Evolutionary conservation across 2,329 filamentous ascomycete genomes (phyloP), one percentile per base, ranked within the genome.

Genomic region (Leptographium galeiforme): DNA sequence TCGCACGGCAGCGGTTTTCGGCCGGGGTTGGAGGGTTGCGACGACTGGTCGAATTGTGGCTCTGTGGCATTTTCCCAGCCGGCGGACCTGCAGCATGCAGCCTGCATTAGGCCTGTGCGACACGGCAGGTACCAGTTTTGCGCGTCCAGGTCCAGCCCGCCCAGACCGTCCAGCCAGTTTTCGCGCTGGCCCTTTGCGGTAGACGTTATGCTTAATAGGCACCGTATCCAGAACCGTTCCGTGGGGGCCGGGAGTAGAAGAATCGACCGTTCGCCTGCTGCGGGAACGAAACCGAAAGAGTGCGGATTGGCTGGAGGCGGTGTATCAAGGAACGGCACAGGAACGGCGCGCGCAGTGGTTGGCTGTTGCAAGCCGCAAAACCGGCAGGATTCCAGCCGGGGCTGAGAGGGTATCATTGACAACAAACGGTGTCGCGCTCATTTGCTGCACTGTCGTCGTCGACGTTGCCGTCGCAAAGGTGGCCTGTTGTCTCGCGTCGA

Each of bases 61-160:
- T 33, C 6, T 16, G 45, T n/a, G 16, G 30, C 30, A 32, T 8
- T 32, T 32, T 19, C 44, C 51, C 18, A 10, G 45, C 47, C 48
- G 25, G 52, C 53, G 51, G 52, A 55, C 56, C 53, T 61, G 60
- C 61, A 63, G 54, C 34, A 54, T 61, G 61, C 61, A 63, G 54
- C 38, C 52, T 61, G 61, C 60, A 61, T 61, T 47, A 45, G 48
- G 50, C 53, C 56, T 59, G 61, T 63, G 58, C 53, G 53, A 63
- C 62, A 13, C 48, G 40, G 55, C 47, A 25, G 50, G 38, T 25
- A 34, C 30, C 34, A 18, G 25, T 25, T 25, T 25, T 25, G 25
- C 25, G 25, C 25, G 25, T 25, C 25, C 25, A 25, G 25, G 25
- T 25, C 5, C 25, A 25, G 25, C 25, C 25, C 25, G 25, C 5